A percentile compares a stretch with the other conserved stretches of the same genome.
These are phyloP conservation scores for Pseudoturritis turrita DNA, from an alignment of 345 rosid species.

Conservation along the genomic window DNA sequence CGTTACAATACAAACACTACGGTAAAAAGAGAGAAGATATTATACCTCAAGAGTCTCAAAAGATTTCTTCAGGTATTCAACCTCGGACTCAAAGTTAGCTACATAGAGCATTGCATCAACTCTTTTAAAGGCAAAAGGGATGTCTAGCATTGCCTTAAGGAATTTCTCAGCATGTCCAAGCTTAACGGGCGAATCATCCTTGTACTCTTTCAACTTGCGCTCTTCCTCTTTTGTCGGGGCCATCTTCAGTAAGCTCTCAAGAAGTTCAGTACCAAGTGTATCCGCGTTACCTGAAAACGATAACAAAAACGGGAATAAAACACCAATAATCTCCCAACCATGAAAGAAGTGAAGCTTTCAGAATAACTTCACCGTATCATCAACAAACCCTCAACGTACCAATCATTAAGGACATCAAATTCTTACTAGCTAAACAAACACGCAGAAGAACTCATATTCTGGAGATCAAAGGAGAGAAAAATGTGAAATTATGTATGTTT, in stretches of 20 bases:
- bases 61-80: conserved; percentile 77
- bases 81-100: conserved; percentile 84
- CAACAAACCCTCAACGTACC: background rate
- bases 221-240: conserved; percentile 96
- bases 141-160: conserved; percentile 77
- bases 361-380: background rate
- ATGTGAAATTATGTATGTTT: background rate
- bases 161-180: conserved; percentile 93
- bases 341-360: background rate
- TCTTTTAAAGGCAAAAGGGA: conserved; percentile 92
- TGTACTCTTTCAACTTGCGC: conserved; percentile 67
- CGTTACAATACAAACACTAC: background rate
- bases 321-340: background rate
- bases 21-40: background rate
- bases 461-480: background rate
- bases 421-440: background rate
- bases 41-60: conserved; percentile 91
- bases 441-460: background rate
- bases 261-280: conserved; percentile 90
- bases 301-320: background rate
- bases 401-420: background rate
- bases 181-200: conserved; percentile 74
- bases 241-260: conserved; percentile 89
- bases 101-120: conserved; percentile 83
- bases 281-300: conserved; percentile 73